These are phyloP conservation scores for Platanthera zijinensis DNA, from an alignment of 106 monocot species.

Conservation along the genomic window DNA sequence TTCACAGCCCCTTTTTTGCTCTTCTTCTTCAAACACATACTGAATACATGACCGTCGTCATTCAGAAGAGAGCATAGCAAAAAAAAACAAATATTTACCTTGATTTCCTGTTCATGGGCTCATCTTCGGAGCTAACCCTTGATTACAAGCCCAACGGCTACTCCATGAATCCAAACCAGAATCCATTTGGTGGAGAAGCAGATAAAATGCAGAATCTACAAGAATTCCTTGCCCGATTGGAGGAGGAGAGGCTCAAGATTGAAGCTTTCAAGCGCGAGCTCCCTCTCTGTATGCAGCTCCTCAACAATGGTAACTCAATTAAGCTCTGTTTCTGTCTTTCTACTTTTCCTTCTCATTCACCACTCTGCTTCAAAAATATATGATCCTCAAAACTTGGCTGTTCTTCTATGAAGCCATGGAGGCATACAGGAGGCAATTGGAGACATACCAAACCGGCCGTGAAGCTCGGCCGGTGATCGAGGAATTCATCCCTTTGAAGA, in stretches of 20 bases:
- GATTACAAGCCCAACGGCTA: constrained; percentile 53
- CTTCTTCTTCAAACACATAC: neutral
- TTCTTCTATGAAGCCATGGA: constrained; percentile 43
- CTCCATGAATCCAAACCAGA: constrained; percentile 16
- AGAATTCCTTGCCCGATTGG: constrained; percentile 70
- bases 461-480: constrained; percentile 46
- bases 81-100: neutral
- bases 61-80: neutral
- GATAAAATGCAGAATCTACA: constrained; percentile 34
- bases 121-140: constrained; percentile 56
- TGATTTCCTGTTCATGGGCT: constrained; percentile 29
- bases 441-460: constrained; percentile 22
- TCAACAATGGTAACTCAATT: constrained; percentile 56
- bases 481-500: constrained; percentile 73
- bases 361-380: neutral
- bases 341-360: neutral
- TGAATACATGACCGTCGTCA: neutral
- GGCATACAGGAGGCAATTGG: constrained; percentile 56
- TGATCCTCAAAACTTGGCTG: neutral
- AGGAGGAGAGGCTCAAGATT: constrained; percentile 82
- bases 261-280: constrained; percentile 93
- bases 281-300: constrained; percentile 91
- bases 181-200: constrained; percentile 8
- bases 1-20: neutral
- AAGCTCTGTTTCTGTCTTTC: neutral